Conservation (phyloP, 1,284 basidiomycete genomes). For the Apiotrichum gracile region DNA sequence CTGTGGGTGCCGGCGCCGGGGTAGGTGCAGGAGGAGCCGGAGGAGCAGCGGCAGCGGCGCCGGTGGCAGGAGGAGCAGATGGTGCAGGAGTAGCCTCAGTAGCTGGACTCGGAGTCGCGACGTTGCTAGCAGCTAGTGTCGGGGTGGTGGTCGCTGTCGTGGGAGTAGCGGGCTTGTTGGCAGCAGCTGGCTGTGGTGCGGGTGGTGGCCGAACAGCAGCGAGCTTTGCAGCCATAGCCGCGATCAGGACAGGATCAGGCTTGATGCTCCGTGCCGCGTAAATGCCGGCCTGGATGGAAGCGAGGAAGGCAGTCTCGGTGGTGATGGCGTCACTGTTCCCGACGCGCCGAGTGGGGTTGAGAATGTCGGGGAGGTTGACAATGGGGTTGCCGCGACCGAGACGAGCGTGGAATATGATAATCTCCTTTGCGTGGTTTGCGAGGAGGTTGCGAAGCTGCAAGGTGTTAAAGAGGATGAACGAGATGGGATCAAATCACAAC, state of each 20-base stretch:
- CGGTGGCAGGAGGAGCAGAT: background rate
- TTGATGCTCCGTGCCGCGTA: constrained; percentile 6
- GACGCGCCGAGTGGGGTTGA: constrained; percentile 17
- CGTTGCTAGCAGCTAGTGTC: background rate
- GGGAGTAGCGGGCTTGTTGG: background rate
- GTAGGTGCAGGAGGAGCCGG: background rate
- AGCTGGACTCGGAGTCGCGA: background rate
- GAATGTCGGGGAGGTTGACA: constrained; percentile 19
- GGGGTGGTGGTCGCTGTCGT: background rate
- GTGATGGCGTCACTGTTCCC: constrained; percentile 13
- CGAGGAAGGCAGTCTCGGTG: constrained; percentile 13
- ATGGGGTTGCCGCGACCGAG: constrained; percentile 15
- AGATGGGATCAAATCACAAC: no score
- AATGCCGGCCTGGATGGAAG: constrained; percentile 8
- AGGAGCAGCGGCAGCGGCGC: background rate
- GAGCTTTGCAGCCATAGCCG: constrained; percentile 5
- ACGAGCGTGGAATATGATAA: constrained; percentile 21
- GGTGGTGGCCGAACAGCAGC: background rate
- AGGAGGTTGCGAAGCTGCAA: constrained; percentile 16
- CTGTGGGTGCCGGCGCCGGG: background rate
- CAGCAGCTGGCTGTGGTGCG: background rate
- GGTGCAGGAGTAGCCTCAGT: background rate
- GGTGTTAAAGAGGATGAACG: constrained; percentile 3
- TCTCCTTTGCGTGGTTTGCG: constrained; percentile 18
- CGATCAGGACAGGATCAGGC: constrained; percentile 13